Evolutionary conservation across 257 asterid genomes (phyloP), one percentile per base, ranked within the genome.

Genomic region (Gardenia jasminoides): DNA sequence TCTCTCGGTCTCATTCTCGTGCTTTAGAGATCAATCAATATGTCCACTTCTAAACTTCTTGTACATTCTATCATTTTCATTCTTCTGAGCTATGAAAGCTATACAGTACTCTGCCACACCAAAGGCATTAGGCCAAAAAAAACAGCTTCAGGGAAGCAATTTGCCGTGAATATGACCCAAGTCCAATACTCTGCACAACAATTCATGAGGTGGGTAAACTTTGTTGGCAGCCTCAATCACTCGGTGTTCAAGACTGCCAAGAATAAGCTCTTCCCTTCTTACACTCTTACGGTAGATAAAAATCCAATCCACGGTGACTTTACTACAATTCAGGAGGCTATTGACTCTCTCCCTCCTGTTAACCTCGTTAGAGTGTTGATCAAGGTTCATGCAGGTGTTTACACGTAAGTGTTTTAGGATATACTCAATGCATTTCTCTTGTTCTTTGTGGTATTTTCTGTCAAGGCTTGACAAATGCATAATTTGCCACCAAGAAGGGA

Each of bases 361-460:
- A 95, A 95, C 82, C 88, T 89, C n/a, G 85, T 95, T 3, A 84
- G 99, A 61, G 98, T 91, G 68, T 85, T 92, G 72, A 93, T 95
- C 90, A 89, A 79, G 56, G 88, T 95, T 78, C 96, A 92, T 89
- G 92, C 97, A 76, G 99, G 99, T 6, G 82, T 92, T 85, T 95
- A 95, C 90, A 89, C 81, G 99, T 95, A 58, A 86, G 97, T 88
- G 76, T 36, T 46, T 41, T 43, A 1, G 10, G 62, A 20, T 5
- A 8, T 36, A 36, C 41, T 36, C 7, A 19, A 54, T 17, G 17
- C n/a, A 10, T 48, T 22, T n/a, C 26, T 22, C 46, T 20, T 9
- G 11, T 68, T 68, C 6, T 4, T 71, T 58, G 5, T 41, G 30
- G 39, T 36, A 65, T 44, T 44, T 31, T 48, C 39, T 20, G 56